These are phyloP conservation scores for Plasmodium billcollinsi DNA, from an alignment of 169 alveolate genomes.

Conservation along the genomic window DNA sequence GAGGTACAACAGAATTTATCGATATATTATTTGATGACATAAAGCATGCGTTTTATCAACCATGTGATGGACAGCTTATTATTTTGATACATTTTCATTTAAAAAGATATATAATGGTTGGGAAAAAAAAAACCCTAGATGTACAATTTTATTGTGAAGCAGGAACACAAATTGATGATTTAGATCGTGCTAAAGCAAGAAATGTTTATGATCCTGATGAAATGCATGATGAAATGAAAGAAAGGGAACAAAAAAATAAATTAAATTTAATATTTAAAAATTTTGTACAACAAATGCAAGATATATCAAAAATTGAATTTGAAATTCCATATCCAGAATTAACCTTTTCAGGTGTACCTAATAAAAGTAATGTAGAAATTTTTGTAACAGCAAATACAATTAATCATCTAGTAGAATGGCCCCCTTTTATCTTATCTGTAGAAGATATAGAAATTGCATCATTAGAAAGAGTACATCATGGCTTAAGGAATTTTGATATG, in stretches of 20 bases:
- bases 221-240: conserved; percentile 96
- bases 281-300: conserved; percentile 87
- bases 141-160: conserved; percentile 97
- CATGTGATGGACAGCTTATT: conserved; percentile 96
- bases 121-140: conserved; percentile 95
- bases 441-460: conserved; percentile 97
- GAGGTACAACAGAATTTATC: conserved; percentile 88
- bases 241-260: conserved; percentile 93
- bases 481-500: conserved; percentile 97
- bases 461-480: conserved; percentile 97
- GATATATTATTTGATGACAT: conserved; percentile 95
- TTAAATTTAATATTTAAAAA: conserved; percentile 94
- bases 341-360: conserved; percentile 96
- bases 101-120: conserved; percentile 95
- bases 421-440: conserved; percentile 96
- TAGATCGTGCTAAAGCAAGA: conserved; percentile 93
- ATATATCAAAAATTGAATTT: conserved; percentile 77
- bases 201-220: conserved; percentile 96
- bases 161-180: conserved; percentile 97
- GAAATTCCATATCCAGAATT: conserved; percentile 91
- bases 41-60: conserved; percentile 97
- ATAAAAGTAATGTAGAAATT: conserved; percentile 94
- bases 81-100: conserved; percentile 96
- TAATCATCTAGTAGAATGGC: conserved; percentile 96
- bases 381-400: conserved; percentile 96